These are phyloP conservation scores for Lathyrus tuberosus DNA, from an alignment of 306 rosid species.

Conservation along the genomic window DNA sequence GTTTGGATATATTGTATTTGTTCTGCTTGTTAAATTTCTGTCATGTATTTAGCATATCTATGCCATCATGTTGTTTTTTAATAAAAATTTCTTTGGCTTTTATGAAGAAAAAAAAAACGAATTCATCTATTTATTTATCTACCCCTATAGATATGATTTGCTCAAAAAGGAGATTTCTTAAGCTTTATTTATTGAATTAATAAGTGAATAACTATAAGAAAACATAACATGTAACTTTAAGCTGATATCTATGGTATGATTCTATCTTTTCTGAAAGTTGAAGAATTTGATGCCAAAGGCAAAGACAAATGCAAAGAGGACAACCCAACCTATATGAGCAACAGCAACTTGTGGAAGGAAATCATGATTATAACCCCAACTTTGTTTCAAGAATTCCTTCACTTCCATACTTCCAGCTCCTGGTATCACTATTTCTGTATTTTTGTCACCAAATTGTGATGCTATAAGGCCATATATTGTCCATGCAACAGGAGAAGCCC, in stretches of 20 bases:
- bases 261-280: constrained; percentile 65
- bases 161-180: too few species aligned
- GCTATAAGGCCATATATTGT: constrained; percentile 44
- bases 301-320: constrained; percentile 66
- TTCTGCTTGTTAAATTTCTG: too few species aligned
- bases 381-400: constrained; percentile 37
- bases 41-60: too few species aligned
- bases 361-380: constrained; percentile 53
- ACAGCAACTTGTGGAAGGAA: constrained; percentile 55
- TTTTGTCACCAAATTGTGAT: constrained; percentile 43
- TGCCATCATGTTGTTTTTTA: too few species aligned
- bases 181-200: too few species aligned
- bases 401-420: constrained; percentile 22
- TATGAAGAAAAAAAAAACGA: background rate
- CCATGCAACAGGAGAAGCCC: constrained; percentile 51
- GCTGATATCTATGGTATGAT: background rate
- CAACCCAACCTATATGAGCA: constrained; percentile 69
- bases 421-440: constrained; percentile 31
- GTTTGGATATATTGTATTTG: too few species aligned
- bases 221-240: too few species aligned
- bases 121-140: background rate
- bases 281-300: constrained; percentile 67
- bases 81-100: too few species aligned
- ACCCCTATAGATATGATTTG: too few species aligned
- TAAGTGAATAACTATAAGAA: too few species aligned